Evolutionary conservation across 345 rosid genomes (phyloP).

Genomic region (Alliaria petiolata): DNA sequence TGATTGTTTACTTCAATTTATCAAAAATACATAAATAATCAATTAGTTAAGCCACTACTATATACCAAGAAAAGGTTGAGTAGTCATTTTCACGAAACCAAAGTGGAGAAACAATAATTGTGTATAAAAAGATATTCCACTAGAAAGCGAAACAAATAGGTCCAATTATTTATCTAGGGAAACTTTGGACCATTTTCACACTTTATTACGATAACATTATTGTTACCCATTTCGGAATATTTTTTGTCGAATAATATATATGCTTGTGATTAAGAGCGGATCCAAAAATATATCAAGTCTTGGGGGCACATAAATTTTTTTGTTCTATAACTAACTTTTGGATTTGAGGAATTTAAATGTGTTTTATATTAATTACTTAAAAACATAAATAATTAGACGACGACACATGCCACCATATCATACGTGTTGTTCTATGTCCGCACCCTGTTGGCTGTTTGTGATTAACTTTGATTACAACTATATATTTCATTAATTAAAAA

Average conservation of each 20-base stretch:
- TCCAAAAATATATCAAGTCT: no score
- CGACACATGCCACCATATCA: no score
- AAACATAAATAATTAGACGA: no score
- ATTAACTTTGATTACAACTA: no score
- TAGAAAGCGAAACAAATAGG: constrained; percentile 21
- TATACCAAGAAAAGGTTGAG: constrained; percentile 21
- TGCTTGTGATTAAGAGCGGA: not conserved
- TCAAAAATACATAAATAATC: not conserved
- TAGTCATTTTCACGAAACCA: constrained; percentile 6
- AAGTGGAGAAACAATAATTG: constrained; percentile 28
- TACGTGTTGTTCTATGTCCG: no score
- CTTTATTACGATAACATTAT: constrained; percentile 4
- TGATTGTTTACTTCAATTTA: not conserved
- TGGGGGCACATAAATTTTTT: no score
- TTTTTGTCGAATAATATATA: not conserved
- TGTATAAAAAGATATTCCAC: constrained; percentile 27
- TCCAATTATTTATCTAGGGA: constrained; percentile 6
- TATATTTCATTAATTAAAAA: no score
- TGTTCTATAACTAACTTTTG: no score
- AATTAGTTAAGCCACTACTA: not conserved
- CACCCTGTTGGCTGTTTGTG: no score
- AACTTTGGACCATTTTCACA: constrained; percentile 10
- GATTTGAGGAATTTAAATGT: no score
- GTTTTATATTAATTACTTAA: no score
- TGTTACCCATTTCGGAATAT: not conserved